phyloP scores from a whole-genome alignment of 345 rosid genomes.

The Pistacia integerrima region DNA sequence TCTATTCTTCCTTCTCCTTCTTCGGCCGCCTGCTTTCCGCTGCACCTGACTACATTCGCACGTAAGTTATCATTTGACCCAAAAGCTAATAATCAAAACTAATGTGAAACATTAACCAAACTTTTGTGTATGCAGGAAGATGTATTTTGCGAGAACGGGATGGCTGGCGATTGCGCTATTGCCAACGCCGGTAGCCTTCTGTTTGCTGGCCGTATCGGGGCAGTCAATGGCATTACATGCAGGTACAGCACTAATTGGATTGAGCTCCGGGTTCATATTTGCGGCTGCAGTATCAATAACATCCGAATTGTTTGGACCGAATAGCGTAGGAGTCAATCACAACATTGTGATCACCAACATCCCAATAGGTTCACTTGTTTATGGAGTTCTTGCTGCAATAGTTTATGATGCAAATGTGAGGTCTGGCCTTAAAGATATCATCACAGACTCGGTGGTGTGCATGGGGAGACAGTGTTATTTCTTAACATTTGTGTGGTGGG shows the following conservation, averaged over 20 bases:
- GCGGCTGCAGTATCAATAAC: constrained; percentile 95
- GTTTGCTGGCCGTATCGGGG: constrained; percentile 65
- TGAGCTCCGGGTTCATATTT: constrained; percentile 93
- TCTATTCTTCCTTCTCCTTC: constrained; percentile 92
- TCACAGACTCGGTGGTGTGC: constrained; percentile 58
- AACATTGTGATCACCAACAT: constrained; percentile 92
- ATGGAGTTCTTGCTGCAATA: constrained; percentile 80
- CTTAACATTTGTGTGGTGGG: constrained; percentile 82
- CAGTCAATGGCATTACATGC: constrained; percentile 45
- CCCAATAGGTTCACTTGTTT: constrained; percentile 81
- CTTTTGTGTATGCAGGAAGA: constrained; percentile 46
- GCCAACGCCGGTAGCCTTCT: constrained; percentile 86
- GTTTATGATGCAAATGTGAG: constrained; percentile 67
- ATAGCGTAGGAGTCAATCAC: constrained; percentile 91
- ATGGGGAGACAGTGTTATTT: constrained; percentile 78
- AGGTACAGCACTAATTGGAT: constrained; percentile 71
- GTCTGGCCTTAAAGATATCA: constrained; percentile 7
- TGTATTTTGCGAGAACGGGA: constrained; percentile 91
- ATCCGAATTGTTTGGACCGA: constrained; percentile 91
- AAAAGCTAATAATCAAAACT: no score
- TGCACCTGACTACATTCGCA: constrained; percentile 79
- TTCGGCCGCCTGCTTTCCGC: constrained; percentile 96
- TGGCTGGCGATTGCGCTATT: constrained; percentile 81
- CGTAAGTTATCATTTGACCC: constrained; percentile 43
- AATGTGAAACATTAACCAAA: background rate